Evolutionary conservation across 1,284 basidiomycete species (phyloP).

Genomic region (Fistulina hepatica): DNA sequence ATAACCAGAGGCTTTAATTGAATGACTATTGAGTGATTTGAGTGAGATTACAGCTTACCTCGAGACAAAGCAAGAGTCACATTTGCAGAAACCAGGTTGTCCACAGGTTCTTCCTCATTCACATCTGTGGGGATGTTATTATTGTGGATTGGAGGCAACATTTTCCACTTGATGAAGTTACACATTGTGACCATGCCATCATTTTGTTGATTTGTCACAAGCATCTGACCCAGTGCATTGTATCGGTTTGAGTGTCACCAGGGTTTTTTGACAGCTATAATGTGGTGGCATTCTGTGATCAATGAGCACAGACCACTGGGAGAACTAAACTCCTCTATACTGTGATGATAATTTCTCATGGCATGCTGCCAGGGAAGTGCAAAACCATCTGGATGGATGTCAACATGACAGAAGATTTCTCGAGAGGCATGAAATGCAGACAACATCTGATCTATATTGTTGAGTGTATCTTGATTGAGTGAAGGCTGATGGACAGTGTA

Average conservation of each 20-base stretch:
- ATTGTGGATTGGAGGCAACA: background rate
- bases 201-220: conserved; percentile 6
- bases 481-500: conserved; percentile 12
- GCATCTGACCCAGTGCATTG: conserved; percentile 11
- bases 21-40: background rate
- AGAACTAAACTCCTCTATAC: conserved; percentile 12
- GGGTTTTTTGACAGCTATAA: conserved; percentile 13
- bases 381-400: conserved; percentile 3
- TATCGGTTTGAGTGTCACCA: conserved; percentile 11
- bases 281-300: conserved; percentile 11
- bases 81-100: background rate
- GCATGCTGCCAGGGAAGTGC: conserved; percentile 19
- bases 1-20: conserved; percentile 8
- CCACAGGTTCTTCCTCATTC: background rate
- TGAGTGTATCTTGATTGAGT: conserved; percentile 12
- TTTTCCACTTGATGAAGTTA: conserved; percentile 1
- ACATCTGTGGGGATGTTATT: background rate
- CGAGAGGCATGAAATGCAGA: conserved; percentile 16
- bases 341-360: conserved; percentile 14
- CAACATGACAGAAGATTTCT: conserved; percentile 16
- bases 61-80: background rate
- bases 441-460: conserved; percentile 15
- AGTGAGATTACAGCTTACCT: background rate
- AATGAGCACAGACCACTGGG: conserved; percentile 13
- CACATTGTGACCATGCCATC: conserved; percentile 6